phyloP scores from a whole-genome alignment of 2,329 filamentous ascomycete genomes.

The Coniochaeta ligniaria region DNA sequence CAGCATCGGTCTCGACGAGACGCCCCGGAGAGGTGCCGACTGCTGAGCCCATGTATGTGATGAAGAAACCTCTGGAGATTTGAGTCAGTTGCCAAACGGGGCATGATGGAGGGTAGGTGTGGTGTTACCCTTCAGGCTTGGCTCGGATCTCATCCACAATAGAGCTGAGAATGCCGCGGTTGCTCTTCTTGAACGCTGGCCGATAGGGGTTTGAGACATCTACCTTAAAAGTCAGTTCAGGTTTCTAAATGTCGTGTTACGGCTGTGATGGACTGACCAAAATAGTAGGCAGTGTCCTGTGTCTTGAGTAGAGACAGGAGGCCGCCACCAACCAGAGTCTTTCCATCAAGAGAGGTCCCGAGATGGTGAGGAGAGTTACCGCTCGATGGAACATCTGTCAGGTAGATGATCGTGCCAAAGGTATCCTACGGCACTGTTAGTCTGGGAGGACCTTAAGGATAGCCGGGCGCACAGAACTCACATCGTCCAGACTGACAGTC shows the following conservation, averaged over 20 bases:
- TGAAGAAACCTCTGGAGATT: slow-evolving; percentile 41
- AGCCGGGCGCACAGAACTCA: slow-evolving; percentile 17
- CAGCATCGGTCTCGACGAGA: slow-evolving; percentile 51
- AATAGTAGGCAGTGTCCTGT: slow-evolving; percentile 57
- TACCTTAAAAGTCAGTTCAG: not conserved
- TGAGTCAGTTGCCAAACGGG: not conserved
- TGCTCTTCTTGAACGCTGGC: slow-evolving; percentile 52
- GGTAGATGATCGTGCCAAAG: slow-evolving; percentile 50
- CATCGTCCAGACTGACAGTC: slow-evolving; percentile 52
- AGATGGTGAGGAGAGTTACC: slow-evolving; percentile 57
- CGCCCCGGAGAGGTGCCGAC: slow-evolving; percentile 51
- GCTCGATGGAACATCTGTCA: slow-evolving; percentile 51
- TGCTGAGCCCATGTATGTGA: slow-evolving; percentile 56
- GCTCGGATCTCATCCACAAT: slow-evolving; percentile 57
- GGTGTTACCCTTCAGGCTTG: slow-evolving; percentile 46
- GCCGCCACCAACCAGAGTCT: slow-evolving; percentile 50
- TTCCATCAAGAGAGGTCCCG: slow-evolving; percentile 45
- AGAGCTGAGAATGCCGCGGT: slow-evolving; percentile 50
- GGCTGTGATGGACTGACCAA: slow-evolving; percentile 22
- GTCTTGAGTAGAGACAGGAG: slow-evolving; percentile 52
- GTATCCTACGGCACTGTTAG: slow-evolving; percentile 34
- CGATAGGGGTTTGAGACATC: slow-evolving; percentile 49
- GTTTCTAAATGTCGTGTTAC: not conserved
- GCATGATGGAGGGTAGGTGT: not conserved
- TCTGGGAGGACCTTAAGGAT: not conserved